Conservation (phyloP, 176 grass and related monocot species). For the Aegilops speltoides region DNA sequence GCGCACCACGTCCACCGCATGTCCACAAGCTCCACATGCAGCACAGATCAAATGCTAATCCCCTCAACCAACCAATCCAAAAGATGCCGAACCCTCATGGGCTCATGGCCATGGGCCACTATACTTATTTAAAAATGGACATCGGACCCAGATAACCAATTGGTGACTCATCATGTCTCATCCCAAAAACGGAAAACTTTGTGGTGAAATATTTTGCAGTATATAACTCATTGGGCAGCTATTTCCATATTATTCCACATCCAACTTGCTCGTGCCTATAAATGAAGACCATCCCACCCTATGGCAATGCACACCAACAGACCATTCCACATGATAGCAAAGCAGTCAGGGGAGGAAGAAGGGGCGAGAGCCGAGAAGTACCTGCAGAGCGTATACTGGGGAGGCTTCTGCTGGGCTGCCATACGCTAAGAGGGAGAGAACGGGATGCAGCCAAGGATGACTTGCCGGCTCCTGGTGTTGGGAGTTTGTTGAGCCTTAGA, state of each 20-base stretch:
- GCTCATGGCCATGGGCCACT: not conserved
- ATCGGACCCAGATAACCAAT: slow-evolving; percentile 8
- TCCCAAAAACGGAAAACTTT: slow-evolving; percentile 40
- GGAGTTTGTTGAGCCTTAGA: slow-evolving; percentile 2
- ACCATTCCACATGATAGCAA: slow-evolving; percentile 14
- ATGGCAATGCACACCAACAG: slow-evolving; percentile 16
- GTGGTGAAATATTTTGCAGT: slow-evolving; percentile 19
- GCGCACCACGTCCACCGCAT: not conserved
- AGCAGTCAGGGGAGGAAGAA: slow-evolving; percentile 9
- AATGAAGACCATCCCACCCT: slow-evolving; percentile 26
- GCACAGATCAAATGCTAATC: not conserved
- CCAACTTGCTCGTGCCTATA: slow-evolving; percentile 46
- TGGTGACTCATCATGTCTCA: slow-evolving; percentile 16
- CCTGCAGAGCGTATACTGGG: not conserved
- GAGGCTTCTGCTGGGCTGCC: slow-evolving; percentile 35
- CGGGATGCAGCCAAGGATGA: slow-evolving; percentile 73
- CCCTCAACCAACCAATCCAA: slow-evolving; percentile 23
- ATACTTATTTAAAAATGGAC: slow-evolving; percentile 28
- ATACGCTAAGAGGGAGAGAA: slow-evolving; percentile 50
- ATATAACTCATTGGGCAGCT: slow-evolving; percentile 5
- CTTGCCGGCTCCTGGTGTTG: slow-evolving; percentile 43
- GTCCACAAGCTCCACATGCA: slow-evolving; percentile 9
- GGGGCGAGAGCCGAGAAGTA: not conserved
- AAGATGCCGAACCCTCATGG: not conserved
- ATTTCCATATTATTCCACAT: slow-evolving; percentile 6